These are phyloP conservation scores for Erythrophleum fordii DNA, from an alignment of 306 rosid species.

Conservation along the genomic window DNA sequence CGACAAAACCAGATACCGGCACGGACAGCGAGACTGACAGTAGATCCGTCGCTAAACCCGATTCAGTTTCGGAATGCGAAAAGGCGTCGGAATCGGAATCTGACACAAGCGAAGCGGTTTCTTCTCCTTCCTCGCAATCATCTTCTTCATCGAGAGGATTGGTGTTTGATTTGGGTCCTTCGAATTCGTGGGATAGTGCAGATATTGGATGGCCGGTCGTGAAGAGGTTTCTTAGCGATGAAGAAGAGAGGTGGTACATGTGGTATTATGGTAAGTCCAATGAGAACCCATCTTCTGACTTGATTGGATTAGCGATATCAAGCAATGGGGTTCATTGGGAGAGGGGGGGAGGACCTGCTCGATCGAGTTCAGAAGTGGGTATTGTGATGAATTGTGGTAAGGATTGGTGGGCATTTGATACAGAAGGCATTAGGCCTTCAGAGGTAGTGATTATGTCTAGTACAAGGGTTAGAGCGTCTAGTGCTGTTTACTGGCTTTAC, in stretches of 20 bases:
- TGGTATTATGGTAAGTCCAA: conserved; percentile 74
- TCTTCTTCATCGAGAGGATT: conserved; percentile 56
- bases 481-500: conserved; percentile 80
- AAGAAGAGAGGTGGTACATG: conserved; percentile 89
- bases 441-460: conserved; percentile 83
- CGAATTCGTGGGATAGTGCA: conserved; percentile 65
- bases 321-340: conserved; percentile 93
- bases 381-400: conserved; percentile 60
- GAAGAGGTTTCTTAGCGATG: conserved; percentile 75
- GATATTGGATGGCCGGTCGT: conserved; percentile 79
- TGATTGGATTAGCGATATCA: conserved; percentile 74
- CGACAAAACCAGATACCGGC: conserved; percentile 66
- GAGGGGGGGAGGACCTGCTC: conserved; percentile 60
- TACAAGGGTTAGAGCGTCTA: conserved; percentile 58
- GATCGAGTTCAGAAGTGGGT: conserved; percentile 64
- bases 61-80: conserved; percentile 37
- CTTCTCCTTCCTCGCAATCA: conserved; percentile 36
- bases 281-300: conserved; percentile 50
- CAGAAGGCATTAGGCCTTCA: conserved; percentile 67
- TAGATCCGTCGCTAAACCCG: conserved; percentile 39
- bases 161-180: conserved; percentile 66
- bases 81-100: conserved; percentile 35
- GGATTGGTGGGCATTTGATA: conserved; percentile 88
- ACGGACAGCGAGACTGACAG: conserved; percentile 46
- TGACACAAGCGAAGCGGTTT: conserved; percentile 26